phyloP scores from a whole-genome alignment of 345 rosid genomes.

The Streptanthus diversifolius region DNA sequence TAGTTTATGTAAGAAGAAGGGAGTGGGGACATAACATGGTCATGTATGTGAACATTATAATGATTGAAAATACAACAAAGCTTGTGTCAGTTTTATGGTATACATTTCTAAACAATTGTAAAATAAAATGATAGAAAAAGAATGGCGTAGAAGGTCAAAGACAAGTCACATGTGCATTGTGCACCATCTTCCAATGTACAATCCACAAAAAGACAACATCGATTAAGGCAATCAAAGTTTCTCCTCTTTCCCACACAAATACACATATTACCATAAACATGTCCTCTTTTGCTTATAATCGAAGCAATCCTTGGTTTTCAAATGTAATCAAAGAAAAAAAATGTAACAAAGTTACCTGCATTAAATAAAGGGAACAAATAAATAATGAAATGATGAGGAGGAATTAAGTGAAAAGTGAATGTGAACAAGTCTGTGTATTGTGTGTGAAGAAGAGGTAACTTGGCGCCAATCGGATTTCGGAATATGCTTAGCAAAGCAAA shows the following conservation, averaged over 20 bases:
- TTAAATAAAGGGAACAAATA: background rate
- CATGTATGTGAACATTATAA: conserved; percentile 12
- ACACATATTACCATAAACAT: conserved; percentile 37
- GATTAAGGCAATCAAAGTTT: conserved; percentile 32
- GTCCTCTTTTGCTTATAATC: conserved; percentile 28
- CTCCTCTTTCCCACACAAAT: conserved; percentile 36
- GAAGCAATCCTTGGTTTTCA: conserved; percentile 34
- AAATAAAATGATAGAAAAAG: background rate
- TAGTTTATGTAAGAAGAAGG: background rate
- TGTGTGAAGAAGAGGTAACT: conserved; percentile 30
- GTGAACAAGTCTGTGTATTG: conserved; percentile 32
- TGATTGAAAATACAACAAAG: conserved; percentile 17
- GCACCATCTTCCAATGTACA: conserved; percentile 33
- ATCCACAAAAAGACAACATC: conserved; percentile 36
- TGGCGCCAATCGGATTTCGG: conserved; percentile 23
- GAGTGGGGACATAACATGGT: conserved; percentile 21
- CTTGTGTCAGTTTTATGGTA: background rate
- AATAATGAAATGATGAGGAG: conserved; percentile 26
- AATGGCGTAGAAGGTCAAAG: conserved; percentile 33
- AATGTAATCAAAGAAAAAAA: conserved; percentile 21
- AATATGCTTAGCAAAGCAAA: conserved; percentile 27
- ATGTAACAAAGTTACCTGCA: conserved; percentile 14
- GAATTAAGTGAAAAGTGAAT: conserved; percentile 24
- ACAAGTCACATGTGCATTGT: conserved; percentile 36
- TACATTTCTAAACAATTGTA: background rate